Base-by-base conservation (phyloP, 1,284 basidiomycete species). In the Cerioporus squamosus region DNA sequence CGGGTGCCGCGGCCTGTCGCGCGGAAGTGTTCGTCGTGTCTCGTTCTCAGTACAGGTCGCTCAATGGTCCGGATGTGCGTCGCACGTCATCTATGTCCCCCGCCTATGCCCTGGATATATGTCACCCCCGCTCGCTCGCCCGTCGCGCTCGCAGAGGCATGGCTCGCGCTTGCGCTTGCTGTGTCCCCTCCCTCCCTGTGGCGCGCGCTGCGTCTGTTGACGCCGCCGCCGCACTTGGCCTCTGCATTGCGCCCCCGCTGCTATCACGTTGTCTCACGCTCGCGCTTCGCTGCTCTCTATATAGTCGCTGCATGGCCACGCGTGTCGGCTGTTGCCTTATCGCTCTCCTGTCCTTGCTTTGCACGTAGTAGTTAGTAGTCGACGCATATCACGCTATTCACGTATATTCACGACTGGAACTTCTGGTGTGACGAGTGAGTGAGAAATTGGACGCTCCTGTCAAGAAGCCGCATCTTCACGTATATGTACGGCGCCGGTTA, bases 351-450 rank as follows among this genome's bases (percentile, higher is more conserved):
- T 20, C 48, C 50, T 38, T 56, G 49, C 55, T 55, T 51, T 54
- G 62, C 53, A 56, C 53, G 55, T 61, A 47, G 62, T 64, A 56
- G 62, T 59, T 54, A 53, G 59, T 63, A 49, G 62, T 63, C 52
- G 62, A 60, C 53, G 62, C 62, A 56, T 63, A 64, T 63, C 62
- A 63, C 56, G 62, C 59, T 63, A 63, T 61, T 64, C 59, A 64
- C 57, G 62, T 57, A 52, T 55, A 51, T 64, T 61, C 59, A 64
- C 44, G 62, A 64, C 57, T 64, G 59, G 57, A 39, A 1, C 24
- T 24, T 18, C 3, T 23, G 31, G 33, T 39, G 40, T 9, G n/a
- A n/a, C n/a, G n/a, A n/a, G n/a, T n/a, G n/a, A n/a, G n/a, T n/a
- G n/a, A n/a, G n/a, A n/a, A n/a, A n/a, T n/a, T n/a, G n/a, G n/a